Conservation (phyloP, 208 protist species). For the Zelonia costaricensis region DNA sequence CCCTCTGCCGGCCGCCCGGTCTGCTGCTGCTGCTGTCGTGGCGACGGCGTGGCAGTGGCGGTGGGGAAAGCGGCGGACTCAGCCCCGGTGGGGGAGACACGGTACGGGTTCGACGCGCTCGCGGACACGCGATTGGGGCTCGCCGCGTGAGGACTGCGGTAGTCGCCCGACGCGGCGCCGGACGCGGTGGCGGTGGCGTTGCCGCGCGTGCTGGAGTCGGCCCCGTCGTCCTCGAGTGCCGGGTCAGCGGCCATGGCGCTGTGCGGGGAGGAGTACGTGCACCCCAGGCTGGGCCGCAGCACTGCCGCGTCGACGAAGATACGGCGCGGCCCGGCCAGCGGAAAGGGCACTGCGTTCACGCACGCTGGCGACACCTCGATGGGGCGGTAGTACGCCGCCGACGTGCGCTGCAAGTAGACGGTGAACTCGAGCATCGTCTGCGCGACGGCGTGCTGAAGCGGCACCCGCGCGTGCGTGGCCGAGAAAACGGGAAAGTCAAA, state of each 20-base stretch:
- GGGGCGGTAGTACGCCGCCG: conserved; percentile 15
- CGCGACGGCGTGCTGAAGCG: conserved; percentile 20
- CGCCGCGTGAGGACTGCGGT: not conserved
- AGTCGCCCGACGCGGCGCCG: not conserved
- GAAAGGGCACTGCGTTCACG: conserved; percentile 2
- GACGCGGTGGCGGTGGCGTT: not conserved
- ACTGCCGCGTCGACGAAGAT: conserved; percentile 17
- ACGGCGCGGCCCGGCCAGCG: conserved; percentile 7
- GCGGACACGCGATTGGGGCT: not conserved
- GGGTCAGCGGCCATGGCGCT: conserved; percentile 14
- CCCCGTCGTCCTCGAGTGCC: not conserved
- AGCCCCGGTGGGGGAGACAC: not conserved
- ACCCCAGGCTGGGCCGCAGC: conserved; percentile 15
- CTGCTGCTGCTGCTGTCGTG: not conserved
- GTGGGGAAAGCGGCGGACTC: too few relatives aligned
- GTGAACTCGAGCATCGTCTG: conserved; percentile 34
- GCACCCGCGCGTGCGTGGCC: conserved; percentile 4
- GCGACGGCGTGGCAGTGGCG: not conserved
- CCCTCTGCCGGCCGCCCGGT: not conserved
- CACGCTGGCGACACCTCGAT: conserved; percentile 2
- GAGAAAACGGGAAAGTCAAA: not conserved
- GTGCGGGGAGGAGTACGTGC: conserved; percentile 14
- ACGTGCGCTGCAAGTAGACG: conserved; percentile 26
- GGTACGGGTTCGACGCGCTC: not conserved
- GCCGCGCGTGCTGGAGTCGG: not conserved